These are phyloP conservation scores for Alternaria postmessia DNA, from an alignment of 2,329 filamentous ascomycete species.

Conservation along the genomic window DNA sequence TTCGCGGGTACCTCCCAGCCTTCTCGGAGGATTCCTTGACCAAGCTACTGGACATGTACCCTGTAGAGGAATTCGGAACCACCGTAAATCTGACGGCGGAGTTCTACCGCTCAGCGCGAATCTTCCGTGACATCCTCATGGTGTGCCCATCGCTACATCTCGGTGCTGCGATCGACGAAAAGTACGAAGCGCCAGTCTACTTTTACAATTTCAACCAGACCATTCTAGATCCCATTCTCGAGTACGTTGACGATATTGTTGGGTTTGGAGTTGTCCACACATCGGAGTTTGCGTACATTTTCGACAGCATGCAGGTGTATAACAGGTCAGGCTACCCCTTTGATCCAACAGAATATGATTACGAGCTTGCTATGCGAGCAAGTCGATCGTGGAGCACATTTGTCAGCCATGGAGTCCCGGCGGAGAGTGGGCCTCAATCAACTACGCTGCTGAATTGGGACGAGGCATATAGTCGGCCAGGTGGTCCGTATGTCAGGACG, in stretches of 20 bases:
- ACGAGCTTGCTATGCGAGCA: conserved; percentile 50
- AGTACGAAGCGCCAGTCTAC: conserved; percentile 54
- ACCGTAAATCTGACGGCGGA: conserved; percentile 55
- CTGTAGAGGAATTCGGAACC: conserved; percentile 54
- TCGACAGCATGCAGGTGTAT: conserved; percentile 54
- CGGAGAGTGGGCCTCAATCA: conserved; percentile 23
- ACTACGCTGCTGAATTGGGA: conserved; percentile 44
- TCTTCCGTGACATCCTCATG: conserved; percentile 63
- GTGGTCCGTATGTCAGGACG: conserved; percentile 32
- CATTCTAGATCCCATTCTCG: conserved; percentile 58
- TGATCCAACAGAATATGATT: conserved; percentile 52
- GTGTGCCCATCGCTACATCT: conserved; percentile 58
- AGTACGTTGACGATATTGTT: conserved; percentile 38
- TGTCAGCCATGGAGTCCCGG: conserved; percentile 47
- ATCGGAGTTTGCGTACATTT: conserved; percentile 63
- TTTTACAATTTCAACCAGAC: conserved; percentile 65
- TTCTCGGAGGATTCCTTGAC: conserved; percentile 41
- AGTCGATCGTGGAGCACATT: conserved; percentile 61
- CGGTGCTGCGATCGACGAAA: conserved; percentile 51
- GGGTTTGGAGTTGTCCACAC: conserved; percentile 61
- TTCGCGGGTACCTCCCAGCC: conserved; percentile 52
- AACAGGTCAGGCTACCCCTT: conserved; percentile 48
- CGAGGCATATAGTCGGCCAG: conserved; percentile 45
- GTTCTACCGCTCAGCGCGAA: conserved; percentile 60
- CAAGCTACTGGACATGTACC: conserved; percentile 45